Evolutionary conservation across 192 early-diverging fungal genomes (phyloP).

Genomic region (Mortierella alpina): DNA sequence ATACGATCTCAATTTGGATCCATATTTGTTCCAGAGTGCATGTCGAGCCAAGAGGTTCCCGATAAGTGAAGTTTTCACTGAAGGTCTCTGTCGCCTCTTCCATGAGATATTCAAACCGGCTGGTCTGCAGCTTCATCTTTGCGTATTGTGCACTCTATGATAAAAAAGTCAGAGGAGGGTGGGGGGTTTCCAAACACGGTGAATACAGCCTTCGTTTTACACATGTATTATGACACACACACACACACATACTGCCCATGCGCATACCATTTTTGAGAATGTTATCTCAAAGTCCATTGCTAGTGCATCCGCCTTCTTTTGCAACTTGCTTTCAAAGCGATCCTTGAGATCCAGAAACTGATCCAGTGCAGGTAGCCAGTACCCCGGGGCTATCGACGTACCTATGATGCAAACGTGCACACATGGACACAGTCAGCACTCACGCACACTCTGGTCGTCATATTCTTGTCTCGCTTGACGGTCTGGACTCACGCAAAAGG

Average conservation of each 20-base stretch:
- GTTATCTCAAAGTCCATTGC: constrained; percentile 39
- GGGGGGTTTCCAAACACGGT: too few species aligned
- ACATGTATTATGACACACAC: neutral
- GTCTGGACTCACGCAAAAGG: neutral
- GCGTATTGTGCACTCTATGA: constrained; percentile 50
- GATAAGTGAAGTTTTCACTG: constrained; percentile 46
- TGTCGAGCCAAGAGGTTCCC: constrained; percentile 44
- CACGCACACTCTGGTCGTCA: neutral
- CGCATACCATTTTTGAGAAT: constrained; percentile 54
- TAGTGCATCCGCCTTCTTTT: constrained; percentile 38
- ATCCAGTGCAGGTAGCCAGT: constrained; percentile 44
- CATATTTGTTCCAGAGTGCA: constrained; percentile 55
- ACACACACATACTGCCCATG: neutral
- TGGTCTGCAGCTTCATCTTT: constrained; percentile 56
- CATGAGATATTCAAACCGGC: constrained; percentile 54
- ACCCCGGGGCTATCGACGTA: constrained; percentile 46
- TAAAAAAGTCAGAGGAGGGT: too few species aligned
- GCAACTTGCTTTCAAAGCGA: constrained; percentile 37
- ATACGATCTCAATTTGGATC: constrained; percentile 30
- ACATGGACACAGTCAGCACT: neutral
- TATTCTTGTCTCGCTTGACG: neutral
- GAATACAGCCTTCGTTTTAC: neutral
- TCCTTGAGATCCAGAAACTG: constrained; percentile 54
- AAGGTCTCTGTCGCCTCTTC: constrained; percentile 53
- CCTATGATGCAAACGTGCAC: neutral